Base-by-base conservation (phyloP, 2,329 filamentous ascomycete species). In the Bipolaris gigantea region DNA sequence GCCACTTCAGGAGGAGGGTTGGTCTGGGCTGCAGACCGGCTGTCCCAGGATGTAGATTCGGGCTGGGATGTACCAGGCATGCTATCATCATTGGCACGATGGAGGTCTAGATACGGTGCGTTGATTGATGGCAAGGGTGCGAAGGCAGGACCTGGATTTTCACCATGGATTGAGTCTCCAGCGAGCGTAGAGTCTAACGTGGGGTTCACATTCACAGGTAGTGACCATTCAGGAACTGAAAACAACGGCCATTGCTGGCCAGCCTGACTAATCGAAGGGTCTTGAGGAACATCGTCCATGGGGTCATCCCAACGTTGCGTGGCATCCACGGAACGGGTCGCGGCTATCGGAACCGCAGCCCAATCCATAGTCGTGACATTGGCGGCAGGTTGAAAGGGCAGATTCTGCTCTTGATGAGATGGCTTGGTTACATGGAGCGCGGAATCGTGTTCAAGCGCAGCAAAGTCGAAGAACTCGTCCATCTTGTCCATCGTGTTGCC, bases 391-490 rank as follows among this genome's bases (percentile, higher is more conserved):
- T 19, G 16, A 13, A 33, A 48, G 3, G 33, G 5, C 10, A 55
- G 25, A 21, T 42, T n/a, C 40, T 49, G 27, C 9, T 40, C 47
- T 18, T 55, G 36, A 11, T 19, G 23, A 32, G n/a, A 7, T 27
- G 32, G 18, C 19, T 23, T 16, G 23, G 46, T 25, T 47, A 42
- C 19, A 15, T 33, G 36, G n/a, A 41, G 6, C 21, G 36, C 53
- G 39, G 51, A 48, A 45, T 71, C 63, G 15, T 57, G 53, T 25
- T 72, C 68, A 33, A 72, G 55, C 21, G 59, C 61, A n/a, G 61
- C 59, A 55, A 73, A 73, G 51, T 73, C 71, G 51, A 73, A 73
- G 61, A 73, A 73, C 36, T 72, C 71, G 25, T 72, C 62, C 50
- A 73, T 36, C 44, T 53, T 61, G 50, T 66, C 63, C 42, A 55